These are phyloP conservation scores for Prunus persica DNA, from an alignment of 306 rosid species.

Conservation along the genomic window Prunus_persica_NCBIv2 NC_034014.1:22961501-22962000, in stretches of 20 bases:
- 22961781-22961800: slow-evolving; percentile 61
- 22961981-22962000: not conserved
- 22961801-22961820: slow-evolving; percentile 74
- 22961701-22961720: slow-evolving; percentile 98
- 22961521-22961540: slow-evolving; percentile 34
- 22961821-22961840: slow-evolving; percentile 93
- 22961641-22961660: slow-evolving; percentile 66
- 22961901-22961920: slow-evolving; percentile 8
- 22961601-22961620: slow-evolving; percentile 72
- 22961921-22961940: not conserved
- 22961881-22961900: slow-evolving; percentile 48
- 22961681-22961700: slow-evolving; percentile 67
- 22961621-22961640: slow-evolving; percentile 68
- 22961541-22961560: slow-evolving; percentile 99
- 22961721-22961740: slow-evolving; percentile 73
- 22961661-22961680: slow-evolving; percentile 85
- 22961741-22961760: slow-evolving; percentile 48
- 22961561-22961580: slow-evolving; percentile 95
- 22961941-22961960: not conserved
- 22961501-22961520: not conserved
- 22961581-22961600: slow-evolving; percentile 92
- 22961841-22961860: slow-evolving; percentile 94
- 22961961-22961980: not conserved
- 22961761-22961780: slow-evolving; percentile 61
- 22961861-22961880: slow-evolving; percentile 89